A percentile compares a stretch with the other conserved stretches of the same genome.
These are phyloP conservation scores for Neurospora sp. DNA, from an alignment of 495 filamentous ascomycete species.

Conservation along the genomic window DNA sequence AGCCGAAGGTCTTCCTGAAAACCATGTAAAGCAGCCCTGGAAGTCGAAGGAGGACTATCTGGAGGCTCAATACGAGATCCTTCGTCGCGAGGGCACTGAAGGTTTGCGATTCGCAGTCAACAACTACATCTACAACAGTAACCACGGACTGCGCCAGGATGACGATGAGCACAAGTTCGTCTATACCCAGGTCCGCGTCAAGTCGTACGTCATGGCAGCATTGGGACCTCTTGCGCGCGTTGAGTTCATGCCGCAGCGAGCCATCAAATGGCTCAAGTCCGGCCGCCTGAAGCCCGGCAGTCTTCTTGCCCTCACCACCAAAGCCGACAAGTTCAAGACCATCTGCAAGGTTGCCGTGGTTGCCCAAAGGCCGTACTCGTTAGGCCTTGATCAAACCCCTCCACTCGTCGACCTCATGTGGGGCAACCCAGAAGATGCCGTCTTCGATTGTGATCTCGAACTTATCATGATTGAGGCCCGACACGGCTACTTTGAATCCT, in stretches of 20 bases:
- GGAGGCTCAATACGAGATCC: slow-evolving; percentile 51
- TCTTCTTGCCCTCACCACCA: slow-evolving; percentile 60
- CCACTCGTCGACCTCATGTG: slow-evolving; percentile 73
- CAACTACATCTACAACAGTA: slow-evolving; percentile 5
- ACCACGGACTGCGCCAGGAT: neutral
- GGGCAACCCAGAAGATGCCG: slow-evolving; percentile 43
- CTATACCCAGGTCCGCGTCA: slow-evolving; percentile 70
- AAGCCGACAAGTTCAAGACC: slow-evolving; percentile 50
- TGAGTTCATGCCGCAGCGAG: slow-evolving; percentile 58
- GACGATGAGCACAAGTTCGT: slow-evolving; percentile 51
- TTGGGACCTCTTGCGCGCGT: slow-evolving; percentile 57
- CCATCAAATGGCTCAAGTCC: slow-evolving; percentile 68
- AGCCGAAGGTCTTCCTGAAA: slow-evolving; percentile 25
- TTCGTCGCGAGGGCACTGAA: slow-evolving; percentile 54
- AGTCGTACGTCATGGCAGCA: slow-evolving; percentile 49
- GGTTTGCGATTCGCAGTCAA: slow-evolving; percentile 50
- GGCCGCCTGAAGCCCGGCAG: slow-evolving; percentile 60
- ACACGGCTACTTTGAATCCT: slow-evolving; percentile 63
- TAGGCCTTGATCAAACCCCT: slow-evolving; percentile 51
- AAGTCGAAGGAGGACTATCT: slow-evolving; percentile 45
- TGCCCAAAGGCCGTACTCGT: slow-evolving; percentile 53
- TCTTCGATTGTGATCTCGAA: slow-evolving; percentile 59
- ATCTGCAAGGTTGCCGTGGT: slow-evolving; percentile 65
- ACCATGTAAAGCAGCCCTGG: slow-evolving; percentile 29
- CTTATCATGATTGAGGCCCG: slow-evolving; percentile 73